Base-by-base conservation (phyloP, 495 filamentous ascomycete genomes). In the Mytilinidion resinicola region DNA sequence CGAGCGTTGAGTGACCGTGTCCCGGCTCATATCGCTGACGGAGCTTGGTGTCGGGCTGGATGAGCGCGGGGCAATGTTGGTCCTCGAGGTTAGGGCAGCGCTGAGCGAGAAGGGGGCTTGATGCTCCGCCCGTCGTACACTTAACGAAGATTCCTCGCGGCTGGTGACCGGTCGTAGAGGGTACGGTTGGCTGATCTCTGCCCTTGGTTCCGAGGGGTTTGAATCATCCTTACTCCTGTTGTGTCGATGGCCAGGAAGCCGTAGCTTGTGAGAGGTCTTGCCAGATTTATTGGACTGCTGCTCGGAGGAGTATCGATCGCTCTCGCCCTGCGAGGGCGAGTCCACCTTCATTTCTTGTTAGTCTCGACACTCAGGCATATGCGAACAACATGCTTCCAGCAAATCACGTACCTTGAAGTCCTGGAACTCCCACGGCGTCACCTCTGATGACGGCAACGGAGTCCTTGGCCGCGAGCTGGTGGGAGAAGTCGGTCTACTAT, bases 351-450 rank as follows among this genome's bases (percentile, higher is more conserved):
- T 37, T 30, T 19, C 35, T 55, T 25, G 53, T 57, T 42, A 63
- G 57, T 38, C 21, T 12, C 30, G 12, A 11, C n/a, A n/a, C n/a
- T n/a, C n/a, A 39, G 41, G 11, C 41, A 30, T 6, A 30, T 30
- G 25, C 6, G 25, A 30, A 30, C 6, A 6, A 30, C 25, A 30
- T 30, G 25, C 25, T 30, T 30, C 3, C 25, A 30, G 6, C 25
- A 30, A 30, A 30, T 30, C 34, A 66, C 83, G 74, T 71, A 88
- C 86, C 70, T 91, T 84, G 61, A 80, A 83, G 68, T 93, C 89
- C 73, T 98, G 93, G 72, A 91, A 97, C 44, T 95, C 76, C 82
- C 96, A 98, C 11, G 93, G 93, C 20, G 92, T 91, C 50, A 98
- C 89, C 67, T 97, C 93, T 67, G 88, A 91, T 12, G 91, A 91